phyloP scores from a whole-genome alignment of 2,329 filamentous ascomycete species.

The Phaeophleospora eucalypticola region DNA sequence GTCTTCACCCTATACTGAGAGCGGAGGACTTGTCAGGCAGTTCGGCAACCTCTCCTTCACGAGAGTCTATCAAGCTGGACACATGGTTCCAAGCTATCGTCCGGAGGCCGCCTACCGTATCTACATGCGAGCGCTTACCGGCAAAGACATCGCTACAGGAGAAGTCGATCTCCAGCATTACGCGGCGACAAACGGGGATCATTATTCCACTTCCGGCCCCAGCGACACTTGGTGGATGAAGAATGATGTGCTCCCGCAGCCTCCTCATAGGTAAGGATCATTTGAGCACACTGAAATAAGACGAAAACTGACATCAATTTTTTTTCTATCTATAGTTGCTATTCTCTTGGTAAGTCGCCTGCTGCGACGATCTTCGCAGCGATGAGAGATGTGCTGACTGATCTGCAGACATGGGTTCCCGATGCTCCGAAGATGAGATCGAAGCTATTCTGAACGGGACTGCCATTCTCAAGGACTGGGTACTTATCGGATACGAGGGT shows the following conservation, averaged over 20 bases:
- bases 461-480: slow-evolving; percentile 31
- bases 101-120: slow-evolving; percentile 37
- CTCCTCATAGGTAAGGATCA: slow-evolving; percentile 19
- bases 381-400: not conserved
- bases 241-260: slow-evolving; percentile 28
- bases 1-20: slow-evolving; percentile 23
- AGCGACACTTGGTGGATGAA: slow-evolving; percentile 31
- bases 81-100: slow-evolving; percentile 39
- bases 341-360: not conserved
- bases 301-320: not conserved
- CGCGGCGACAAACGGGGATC: slow-evolving; percentile 6
- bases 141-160: slow-evolving; percentile 36
- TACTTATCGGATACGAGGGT: slow-evolving; percentile 25
- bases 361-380: not conserved
- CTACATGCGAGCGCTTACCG: slow-evolving; percentile 35
- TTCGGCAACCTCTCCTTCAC: slow-evolving; percentile 39
- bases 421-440: slow-evolving; percentile 28
- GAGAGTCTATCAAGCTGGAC: slow-evolving; percentile 50
- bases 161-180: slow-evolving; percentile 19
- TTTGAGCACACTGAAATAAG: not conserved
- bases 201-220: slow-evolving; percentile 25
- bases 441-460: slow-evolving; percentile 27
- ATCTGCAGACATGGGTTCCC: slow-evolving; percentile 2
- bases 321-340: not conserved
- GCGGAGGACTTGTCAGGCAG: slow-evolving; percentile 31